Base-by-base conservation (phyloP, 768 basidiomycete genomes). In the Tubosaeta sp. region DNA sequence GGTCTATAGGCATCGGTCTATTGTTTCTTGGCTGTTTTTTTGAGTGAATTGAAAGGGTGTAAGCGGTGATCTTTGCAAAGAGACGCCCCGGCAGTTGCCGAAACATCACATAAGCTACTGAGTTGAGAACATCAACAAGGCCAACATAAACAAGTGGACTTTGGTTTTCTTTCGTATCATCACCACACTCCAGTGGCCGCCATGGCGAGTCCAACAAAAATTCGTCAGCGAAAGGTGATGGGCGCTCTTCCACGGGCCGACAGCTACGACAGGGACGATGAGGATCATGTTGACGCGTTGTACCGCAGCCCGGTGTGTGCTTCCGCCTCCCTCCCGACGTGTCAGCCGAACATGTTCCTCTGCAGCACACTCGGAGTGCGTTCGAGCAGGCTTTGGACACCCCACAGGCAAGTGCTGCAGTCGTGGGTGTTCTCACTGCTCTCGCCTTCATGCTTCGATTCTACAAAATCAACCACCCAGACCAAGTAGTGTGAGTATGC, bases 381-480 rank as follows among this genome's bases (percentile, higher is more conserved):
- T 65, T 83, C 10, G 88, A 91, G 65, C 70, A 78, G 55, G 57
- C 82, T 44, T 67, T 90, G 43, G 85, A 90, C 63, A 80, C 83
- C 14, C 72, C 74, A 43, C 74, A 76, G 50, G 85, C 80, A 45
- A 91, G 86, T 69, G 71, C 76, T 53, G 70, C 78, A 26, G 75
- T 85, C n/a, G 81, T 88, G 41, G 76, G 74, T 42, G 62, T 77
- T 14, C 75, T 91, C 41, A 93, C 91, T 17, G 75, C 81, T 4
- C 68, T 91, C 46, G 88, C 92, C 19, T 91, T 94, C 67, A 84
- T 83, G 17, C 65, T 93, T 56, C 85, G 94, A 32, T 94, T 95
- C 74, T 95, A 90, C 78, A 91, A 95, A 75, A 91, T 95, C 67
- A 91, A 86, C 65, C 85, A 91, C 66, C 94, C 93, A 41, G 91